phyloP scores from a whole-genome alignment of 495 filamentous ascomycete genomes.

The Cudoniella acicularis region DNA sequence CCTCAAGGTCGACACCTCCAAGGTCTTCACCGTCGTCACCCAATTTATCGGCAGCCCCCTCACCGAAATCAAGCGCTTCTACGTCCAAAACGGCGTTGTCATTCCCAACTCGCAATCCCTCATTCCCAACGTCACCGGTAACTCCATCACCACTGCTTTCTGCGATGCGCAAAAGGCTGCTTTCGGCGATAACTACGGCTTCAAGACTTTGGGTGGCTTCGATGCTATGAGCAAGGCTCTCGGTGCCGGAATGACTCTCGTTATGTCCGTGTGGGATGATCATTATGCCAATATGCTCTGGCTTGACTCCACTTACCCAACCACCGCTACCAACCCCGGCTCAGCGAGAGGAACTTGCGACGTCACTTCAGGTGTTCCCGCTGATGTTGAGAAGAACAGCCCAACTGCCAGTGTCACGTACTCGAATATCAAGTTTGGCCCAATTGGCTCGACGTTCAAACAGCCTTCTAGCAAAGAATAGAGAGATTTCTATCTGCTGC shows the following conservation, averaged over 20 bases:
- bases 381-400: constrained; percentile 51
- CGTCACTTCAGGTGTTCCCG: constrained; percentile 55
- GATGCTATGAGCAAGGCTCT: constrained; percentile 50
- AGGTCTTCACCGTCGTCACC: constrained; percentile 62
- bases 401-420: constrained; percentile 56
- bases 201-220: constrained; percentile 55
- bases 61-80: constrained; percentile 57
- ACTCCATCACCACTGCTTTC: constrained; percentile 55
- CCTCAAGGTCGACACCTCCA: constrained; percentile 53
- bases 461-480: background rate
- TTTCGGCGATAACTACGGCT: constrained; percentile 50
- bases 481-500: no score
- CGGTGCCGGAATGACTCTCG: constrained; percentile 56
- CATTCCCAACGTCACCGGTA: constrained; percentile 46
- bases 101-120: constrained; percentile 39
- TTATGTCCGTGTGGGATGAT: constrained; percentile 68
- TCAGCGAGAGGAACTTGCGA: constrained; percentile 67
- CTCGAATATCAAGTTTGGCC: constrained; percentile 66
- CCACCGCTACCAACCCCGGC: constrained; percentile 52
- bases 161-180: constrained; percentile 56
- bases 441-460: constrained; percentile 51
- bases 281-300: constrained; percentile 75
- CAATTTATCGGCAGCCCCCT: constrained; percentile 61
- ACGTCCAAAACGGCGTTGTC: constrained; percentile 53
- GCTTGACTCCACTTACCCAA: constrained; percentile 74